phyloP scores from a whole-genome alignment of 257 asterid species.

The Gentiana dahurica region DNA sequence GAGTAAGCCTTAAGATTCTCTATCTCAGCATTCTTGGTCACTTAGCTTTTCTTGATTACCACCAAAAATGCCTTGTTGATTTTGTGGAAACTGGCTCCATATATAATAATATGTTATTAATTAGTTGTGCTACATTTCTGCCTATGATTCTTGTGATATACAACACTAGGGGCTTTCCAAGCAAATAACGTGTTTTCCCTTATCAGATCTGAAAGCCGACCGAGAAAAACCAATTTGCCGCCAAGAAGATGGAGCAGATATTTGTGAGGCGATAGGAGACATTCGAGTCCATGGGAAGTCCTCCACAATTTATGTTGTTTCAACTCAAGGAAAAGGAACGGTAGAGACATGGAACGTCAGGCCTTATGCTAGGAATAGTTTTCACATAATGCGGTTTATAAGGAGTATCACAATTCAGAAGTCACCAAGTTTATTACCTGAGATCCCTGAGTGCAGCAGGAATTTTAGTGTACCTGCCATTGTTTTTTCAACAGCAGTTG shows the following conservation, averaged over 20 bases:
- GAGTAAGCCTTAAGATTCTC: background rate
- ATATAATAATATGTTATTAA: too few relatives aligned
- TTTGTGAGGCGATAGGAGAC: slow-evolving; percentile 48
- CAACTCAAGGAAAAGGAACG: background rate
- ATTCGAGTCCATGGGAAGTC: slow-evolving; percentile 36
- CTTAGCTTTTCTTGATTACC: too few relatives aligned
- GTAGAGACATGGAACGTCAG: slow-evolving; percentile 20
- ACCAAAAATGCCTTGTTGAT: too few relatives aligned
- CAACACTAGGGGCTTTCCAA: background rate
- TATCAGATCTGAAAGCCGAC: slow-evolving; percentile 8
- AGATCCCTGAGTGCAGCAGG: slow-evolving; percentile 29
- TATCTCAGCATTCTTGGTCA: too few relatives aligned
- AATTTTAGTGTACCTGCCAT: slow-evolving; percentile 31
- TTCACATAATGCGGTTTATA: slow-evolving; percentile 17
- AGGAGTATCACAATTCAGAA: slow-evolving; percentile 11
- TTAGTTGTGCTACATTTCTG: slow-evolving; percentile 6
- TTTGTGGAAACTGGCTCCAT: too few relatives aligned
- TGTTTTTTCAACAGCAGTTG: slow-evolving; percentile 45
- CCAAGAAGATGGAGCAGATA: slow-evolving; percentile 25
- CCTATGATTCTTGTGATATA: background rate
- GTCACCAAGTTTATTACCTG: background rate
- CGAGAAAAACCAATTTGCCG: slow-evolving; percentile 15
- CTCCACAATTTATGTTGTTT: slow-evolving; percentile 34
- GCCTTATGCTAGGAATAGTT: slow-evolving; percentile 51
- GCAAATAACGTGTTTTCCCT: background rate